Base-by-base conservation (phyloP, 73 alveolate genomes). In the Paramecium biaurelia region DNA sequence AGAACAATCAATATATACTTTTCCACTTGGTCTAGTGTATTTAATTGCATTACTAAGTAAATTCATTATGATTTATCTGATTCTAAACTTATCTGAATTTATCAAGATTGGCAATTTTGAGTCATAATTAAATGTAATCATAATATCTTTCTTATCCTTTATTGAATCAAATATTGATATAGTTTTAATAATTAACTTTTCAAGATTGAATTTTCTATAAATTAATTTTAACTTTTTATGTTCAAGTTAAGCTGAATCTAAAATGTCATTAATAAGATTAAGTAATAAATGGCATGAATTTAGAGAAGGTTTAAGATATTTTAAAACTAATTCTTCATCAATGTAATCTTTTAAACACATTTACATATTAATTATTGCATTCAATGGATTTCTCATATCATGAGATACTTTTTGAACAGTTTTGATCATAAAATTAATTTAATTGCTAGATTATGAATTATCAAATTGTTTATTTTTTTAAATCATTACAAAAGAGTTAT, bases 21-120 rank as follows among this genome's bases (percentile, higher is more conserved):
- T 23, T 1, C 93, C 93, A 12, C 43, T 86, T 9, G 85, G 57
- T 56, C 45, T 47, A 35, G 95, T 92, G 35, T 76, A 92, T 85
- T 92, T 92, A 21, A 92, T 41, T 0, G 95, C 95, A 92, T 92
- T 92, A 57, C 93, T 79, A 26, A 85, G 26, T n/a, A 92, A 85
- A 63, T 92, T 92, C 24, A 92, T 92, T 8, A 92, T 47, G 4
- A 92, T 86, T 68, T 92, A 57, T 34, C 92, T 85, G 15, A 79
- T 57, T 92, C 95, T 56, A 67, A 47, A 38, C 7, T 85, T 68
- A 57, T 92, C 95, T 32, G 92, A 57, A 23, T 85, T 56, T 2
- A 92, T 28, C 10, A n/a, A 37, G 24, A 23, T 30, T 12, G 92
- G 89, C 11, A 70, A 43, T 92, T 85, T 32, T 0, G 58, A 45